Evolutionary conservation across 78 protist species (phyloP).

Genomic region (Acrasis kona): DNA sequence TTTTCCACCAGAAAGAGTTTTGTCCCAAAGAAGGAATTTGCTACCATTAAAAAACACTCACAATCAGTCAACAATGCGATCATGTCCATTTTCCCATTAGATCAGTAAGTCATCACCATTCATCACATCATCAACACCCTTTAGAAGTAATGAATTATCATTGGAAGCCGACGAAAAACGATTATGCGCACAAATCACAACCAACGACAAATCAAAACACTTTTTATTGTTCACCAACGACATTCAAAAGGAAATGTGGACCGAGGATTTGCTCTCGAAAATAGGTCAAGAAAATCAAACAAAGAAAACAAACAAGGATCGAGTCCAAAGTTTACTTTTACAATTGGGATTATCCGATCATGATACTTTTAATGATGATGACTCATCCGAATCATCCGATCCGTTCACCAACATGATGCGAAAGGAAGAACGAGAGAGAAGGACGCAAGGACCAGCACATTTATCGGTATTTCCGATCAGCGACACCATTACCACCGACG

Average conservation of each 20-base stretch:
- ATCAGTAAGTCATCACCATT: not conserved
- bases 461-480: no score
- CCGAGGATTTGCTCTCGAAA: not conserved
- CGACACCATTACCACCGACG: no score
- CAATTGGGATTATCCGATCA: not conserved
- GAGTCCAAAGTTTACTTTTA: not conserved
- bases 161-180: not conserved
- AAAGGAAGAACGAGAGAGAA: no score
- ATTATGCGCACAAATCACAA: not conserved
- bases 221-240: not conserved
- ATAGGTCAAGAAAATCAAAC: no score
- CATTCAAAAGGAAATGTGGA: not conserved
- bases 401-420: no score
- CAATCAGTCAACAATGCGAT: not conserved
- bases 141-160: not conserved
- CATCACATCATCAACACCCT: not conserved
- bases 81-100: not conserved
- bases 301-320: not conserved
- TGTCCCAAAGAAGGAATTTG: not conserved
- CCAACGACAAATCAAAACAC: not conserved
- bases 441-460: no score
- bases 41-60: not conserved
- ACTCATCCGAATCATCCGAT: not conserved
- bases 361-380: not conserved
- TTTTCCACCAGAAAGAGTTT: not conserved